phyloP scores from a whole-genome alignment of 495 filamentous ascomycete species.

The Xylaria intraflava region DNA sequence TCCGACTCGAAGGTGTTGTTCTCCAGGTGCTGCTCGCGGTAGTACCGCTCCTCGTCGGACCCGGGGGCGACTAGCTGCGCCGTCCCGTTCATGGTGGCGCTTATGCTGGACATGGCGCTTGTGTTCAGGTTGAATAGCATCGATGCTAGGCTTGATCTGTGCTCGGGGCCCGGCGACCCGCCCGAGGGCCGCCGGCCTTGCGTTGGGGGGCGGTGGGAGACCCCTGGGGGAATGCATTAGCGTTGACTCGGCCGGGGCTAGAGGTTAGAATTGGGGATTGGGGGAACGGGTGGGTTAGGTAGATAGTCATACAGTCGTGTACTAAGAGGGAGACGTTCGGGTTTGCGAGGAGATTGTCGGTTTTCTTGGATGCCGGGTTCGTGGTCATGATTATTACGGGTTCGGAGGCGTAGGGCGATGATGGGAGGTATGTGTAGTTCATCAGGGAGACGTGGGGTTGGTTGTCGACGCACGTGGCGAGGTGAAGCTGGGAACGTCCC shows the following conservation, averaged over 20 bases:
- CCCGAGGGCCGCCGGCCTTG: slow-evolving; percentile 51
- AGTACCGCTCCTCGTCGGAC: slow-evolving; percentile 75
- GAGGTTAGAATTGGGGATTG: background rate
- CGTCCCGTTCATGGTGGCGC: slow-evolving; percentile 82
- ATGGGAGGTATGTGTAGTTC: slow-evolving; percentile 97
- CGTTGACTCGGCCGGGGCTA: no score
- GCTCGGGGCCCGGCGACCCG: slow-evolving; percentile 57
- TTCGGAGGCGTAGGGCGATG: slow-evolving; percentile 61
- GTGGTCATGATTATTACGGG: slow-evolving; percentile 92
- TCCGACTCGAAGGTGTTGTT: slow-evolving; percentile 78
- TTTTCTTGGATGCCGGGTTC: slow-evolving; percentile 82
- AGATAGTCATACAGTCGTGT: slow-evolving; percentile 73
- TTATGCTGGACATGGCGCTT: slow-evolving; percentile 79
- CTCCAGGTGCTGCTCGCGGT: slow-evolving; percentile 72
- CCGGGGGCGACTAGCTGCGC: slow-evolving; percentile 65
- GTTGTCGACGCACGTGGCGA: slow-evolving; percentile 79
- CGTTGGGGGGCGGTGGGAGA: slow-evolving; percentile 85
- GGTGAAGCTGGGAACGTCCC: slow-evolving; percentile 62
- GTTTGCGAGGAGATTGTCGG: slow-evolving; percentile 76
- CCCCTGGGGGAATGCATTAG: slow-evolving; percentile 46
- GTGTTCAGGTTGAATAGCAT: slow-evolving; percentile 87
- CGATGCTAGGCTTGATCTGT: slow-evolving; percentile 64
- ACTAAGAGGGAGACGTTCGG: slow-evolving; percentile 91
- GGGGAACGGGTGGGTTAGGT: background rate
- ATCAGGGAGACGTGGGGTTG: slow-evolving; percentile 92